Percentiles rank a stretch among this genome's conserved stretches.
Conservation (phyloP, 2,329 filamentous ascomycete species). For the Celoporthe dispersa region DNA sequence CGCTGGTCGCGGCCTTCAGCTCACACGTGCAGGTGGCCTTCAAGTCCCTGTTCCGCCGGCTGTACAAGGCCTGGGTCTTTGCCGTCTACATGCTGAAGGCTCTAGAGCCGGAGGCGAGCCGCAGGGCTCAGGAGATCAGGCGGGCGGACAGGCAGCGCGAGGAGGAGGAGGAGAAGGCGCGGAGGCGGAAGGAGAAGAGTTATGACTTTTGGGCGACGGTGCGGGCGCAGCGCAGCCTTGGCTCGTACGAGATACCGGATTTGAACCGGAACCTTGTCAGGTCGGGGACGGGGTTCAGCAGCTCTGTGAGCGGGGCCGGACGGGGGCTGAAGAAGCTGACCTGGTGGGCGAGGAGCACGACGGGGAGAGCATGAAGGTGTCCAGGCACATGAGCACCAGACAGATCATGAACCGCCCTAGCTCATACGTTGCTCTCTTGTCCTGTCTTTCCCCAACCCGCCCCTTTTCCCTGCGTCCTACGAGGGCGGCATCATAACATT, state of each 20-base stretch:
- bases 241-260: constrained; percentile 43
- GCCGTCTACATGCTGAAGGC: constrained; percentile 25
- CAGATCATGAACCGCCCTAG: background rate
- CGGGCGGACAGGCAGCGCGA: constrained; percentile 32
- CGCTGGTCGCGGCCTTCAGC: constrained; percentile 62
- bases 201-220: constrained; percentile 49
- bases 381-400: background rate
- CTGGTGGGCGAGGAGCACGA: background rate
- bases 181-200: constrained; percentile 37
- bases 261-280: constrained; percentile 38
- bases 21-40: constrained; percentile 45
- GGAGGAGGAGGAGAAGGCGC: constrained; percentile 31
- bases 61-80: background rate
- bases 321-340: background rate
- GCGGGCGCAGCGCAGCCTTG: constrained; percentile 36
- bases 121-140: constrained; percentile 26
- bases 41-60: constrained; percentile 28
- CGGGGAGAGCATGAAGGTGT: background rate
- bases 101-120: constrained; percentile 36
- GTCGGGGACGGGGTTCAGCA: constrained; percentile 19
- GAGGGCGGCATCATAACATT: background rate
- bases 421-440: background rate
- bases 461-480: background rate
- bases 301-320: constrained; percentile 1
- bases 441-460: background rate